These are phyloP conservation scores for Aspergillus nanangensis DNA, from an alignment of 495 filamentous ascomycete species.

Conservation along the genomic window DNA sequence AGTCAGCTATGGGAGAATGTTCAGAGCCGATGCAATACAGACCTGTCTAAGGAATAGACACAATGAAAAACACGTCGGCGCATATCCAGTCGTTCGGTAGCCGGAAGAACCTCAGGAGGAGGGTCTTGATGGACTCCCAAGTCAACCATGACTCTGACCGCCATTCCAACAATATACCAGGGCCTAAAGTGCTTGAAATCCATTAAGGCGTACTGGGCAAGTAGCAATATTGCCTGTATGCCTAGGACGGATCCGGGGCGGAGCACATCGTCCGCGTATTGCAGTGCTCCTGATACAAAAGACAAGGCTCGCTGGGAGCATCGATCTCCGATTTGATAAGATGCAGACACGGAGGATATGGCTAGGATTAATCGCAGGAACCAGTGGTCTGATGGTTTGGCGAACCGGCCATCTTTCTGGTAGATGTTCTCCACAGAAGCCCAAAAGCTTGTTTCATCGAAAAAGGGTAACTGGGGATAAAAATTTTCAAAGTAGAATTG, in stretches of 20 bases:
- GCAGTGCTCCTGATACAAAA: constrained; percentile 65
- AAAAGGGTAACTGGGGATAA: constrained; percentile 72
- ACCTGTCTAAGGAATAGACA: constrained; percentile 84
- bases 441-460: constrained; percentile 70
- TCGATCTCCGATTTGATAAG: constrained; percentile 59
- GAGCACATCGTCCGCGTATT: constrained; percentile 73
- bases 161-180: constrained; percentile 87
- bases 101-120: constrained; percentile 55
- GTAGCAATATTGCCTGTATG: constrained; percentile 78
- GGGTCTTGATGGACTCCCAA: constrained; percentile 88
- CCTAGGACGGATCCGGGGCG: constrained; percentile 75
- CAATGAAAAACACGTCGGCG: constrained; percentile 80
- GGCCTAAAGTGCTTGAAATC: constrained; percentile 85
- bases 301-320: constrained; percentile 59
- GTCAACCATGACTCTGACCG: constrained; percentile 78
- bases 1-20: constrained; percentile 3
- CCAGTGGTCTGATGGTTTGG: constrained; percentile 75
- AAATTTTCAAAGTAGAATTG: constrained; percentile 82
- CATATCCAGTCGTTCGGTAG: constrained; percentile 63
- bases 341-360: constrained; percentile 68
- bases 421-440: constrained; percentile 77
- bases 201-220: constrained; percentile 82
- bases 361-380: constrained; percentile 85
- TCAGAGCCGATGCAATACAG: constrained; percentile 11
- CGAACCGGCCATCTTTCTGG: constrained; percentile 51